phyloP scores from a whole-genome alignment of 768 basidiomycete species.

The Termitomyces bulborhizus region DNA sequence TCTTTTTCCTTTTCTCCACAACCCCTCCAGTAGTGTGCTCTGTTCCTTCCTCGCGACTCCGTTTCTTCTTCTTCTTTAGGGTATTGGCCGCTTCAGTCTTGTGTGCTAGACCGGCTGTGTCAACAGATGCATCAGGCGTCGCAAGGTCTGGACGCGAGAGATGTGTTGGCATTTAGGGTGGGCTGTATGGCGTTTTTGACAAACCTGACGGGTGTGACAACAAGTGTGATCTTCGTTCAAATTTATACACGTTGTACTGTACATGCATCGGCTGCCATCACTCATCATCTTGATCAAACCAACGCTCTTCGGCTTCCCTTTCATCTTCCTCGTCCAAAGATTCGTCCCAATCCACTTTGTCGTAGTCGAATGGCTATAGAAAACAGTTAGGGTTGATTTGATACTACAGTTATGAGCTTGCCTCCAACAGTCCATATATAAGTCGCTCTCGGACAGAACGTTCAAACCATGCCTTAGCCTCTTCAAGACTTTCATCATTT shows the following conservation, averaged over 20 bases:
- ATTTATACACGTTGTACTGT: neutral
- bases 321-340: conserved; percentile 54
- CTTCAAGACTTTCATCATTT: conserved; percentile 42
- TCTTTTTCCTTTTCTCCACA: conserved; percentile 16
- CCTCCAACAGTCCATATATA: conserved; percentile 73
- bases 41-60: conserved; percentile 19
- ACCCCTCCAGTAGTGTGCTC: conserved; percentile 12
- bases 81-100: neutral
- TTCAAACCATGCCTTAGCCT: conserved; percentile 47
- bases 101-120: neutral
- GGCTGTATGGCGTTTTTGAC: conserved; percentile 21
- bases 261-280: neutral
- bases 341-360: conserved; percentile 72
- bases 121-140: conserved; percentile 1
- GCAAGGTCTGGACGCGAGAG: conserved; percentile 3
- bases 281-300: conserved; percentile 69
- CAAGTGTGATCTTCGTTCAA: conserved; percentile 5
- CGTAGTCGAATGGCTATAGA: conserved; percentile 61
- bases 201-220: conserved; percentile 9
- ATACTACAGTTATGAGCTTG: conserved; percentile 24
- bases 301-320: conserved; percentile 57
- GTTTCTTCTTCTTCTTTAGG: conserved; percentile 36
- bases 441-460: conserved; percentile 60
- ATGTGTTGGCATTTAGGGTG: conserved; percentile 38
- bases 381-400: neutral